Evolutionary conservation across 1,284 basidiomycete genomes (phyloP), one percentile per base, ranked within the genome.

Genomic region (Chondrostereum purpureum): DNA sequence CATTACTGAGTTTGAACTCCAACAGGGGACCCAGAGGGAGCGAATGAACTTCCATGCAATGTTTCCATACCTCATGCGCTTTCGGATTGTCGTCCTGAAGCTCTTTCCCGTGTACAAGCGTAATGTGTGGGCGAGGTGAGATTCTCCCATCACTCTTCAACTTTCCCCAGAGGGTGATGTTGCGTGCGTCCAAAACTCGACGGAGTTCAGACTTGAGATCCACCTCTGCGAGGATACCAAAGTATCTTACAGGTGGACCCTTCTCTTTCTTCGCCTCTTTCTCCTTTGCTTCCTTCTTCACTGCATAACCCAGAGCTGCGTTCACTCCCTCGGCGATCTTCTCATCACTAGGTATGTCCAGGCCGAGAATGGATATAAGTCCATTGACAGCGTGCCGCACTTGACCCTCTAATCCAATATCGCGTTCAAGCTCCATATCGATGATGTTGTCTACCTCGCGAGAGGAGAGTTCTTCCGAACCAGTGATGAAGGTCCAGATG

Each of bases 401-500:
- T 18, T 39, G 37, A 18, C 14, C 19, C 19, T 39, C 37, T 13
- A 17, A n/a, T 22, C n/a, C 39, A 13, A 21, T 13, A 24, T 41
- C 66, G 43, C 80, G 78, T 13, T 68, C 62, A 10, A 88, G 52
- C 42, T 75, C 66, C 64, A 91, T 82, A 43, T 86, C 75, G 44
- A 96, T 76, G 16, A 74, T 68, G 1, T 65, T 70, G 49, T 89
- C 80, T 17, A 87, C 83, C 52, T 83, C 80, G 3, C 62, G 64
- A 1, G 75, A 75, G 4, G 70, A 65, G 6, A 97, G 83, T 43
- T 81, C 75, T 53, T 93, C 78, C 1, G 75, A 68, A 2, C 72
- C 60, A 23, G 70, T 71, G 43, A 98, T 66, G 66, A 96, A 98
- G 61, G 71, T 72, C 77, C 85, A 83, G 19, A 99, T 67, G 8